Evolutionary conservation across 129 eudicot species (phyloP).

Genomic region (Pulicaria dysenterica): DNA sequence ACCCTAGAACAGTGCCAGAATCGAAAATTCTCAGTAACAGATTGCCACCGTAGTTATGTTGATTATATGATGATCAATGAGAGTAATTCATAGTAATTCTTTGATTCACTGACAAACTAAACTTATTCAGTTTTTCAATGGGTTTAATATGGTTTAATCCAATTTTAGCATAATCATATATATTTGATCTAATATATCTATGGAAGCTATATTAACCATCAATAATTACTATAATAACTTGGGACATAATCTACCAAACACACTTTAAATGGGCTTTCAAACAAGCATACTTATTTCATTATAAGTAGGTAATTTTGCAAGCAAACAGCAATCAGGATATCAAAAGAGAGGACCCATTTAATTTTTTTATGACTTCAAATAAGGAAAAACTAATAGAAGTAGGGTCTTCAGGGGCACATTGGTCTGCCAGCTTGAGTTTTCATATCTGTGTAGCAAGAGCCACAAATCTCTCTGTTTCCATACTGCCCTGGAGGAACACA

Average conservation of each 20-base stretch:
- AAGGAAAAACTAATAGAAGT: neutral
- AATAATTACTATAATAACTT: too few species aligned
- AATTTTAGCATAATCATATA: too few species aligned
- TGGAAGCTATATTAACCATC: too few species aligned
- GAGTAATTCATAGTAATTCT: neutral
- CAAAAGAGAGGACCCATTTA: constrained; percentile 29
- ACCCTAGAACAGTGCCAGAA: neutral
- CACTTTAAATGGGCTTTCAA: neutral
- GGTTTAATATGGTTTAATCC: too few species aligned
- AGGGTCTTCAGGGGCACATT: constrained; percentile 66
- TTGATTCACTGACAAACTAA: too few species aligned
- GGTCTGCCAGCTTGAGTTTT: constrained; percentile 70
- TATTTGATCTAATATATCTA: too few species aligned
- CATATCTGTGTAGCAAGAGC: constrained; percentile 70
- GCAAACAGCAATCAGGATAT: constrained; percentile 2
- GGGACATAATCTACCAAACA: too few species aligned
- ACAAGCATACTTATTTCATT: neutral
- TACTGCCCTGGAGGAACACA: constrained; percentile 90
- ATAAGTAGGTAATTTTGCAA: constrained; percentile 2
- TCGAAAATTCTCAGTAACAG: neutral
- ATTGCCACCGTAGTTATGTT: neutral
- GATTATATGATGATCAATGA: neutral
- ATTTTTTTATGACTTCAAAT: neutral
- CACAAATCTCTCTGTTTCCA: constrained; percentile 69
- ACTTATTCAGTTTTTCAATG: too few species aligned